Evolutionary conservation across 2,329 filamentous ascomycete species (phyloP).

Genomic region (Pseudocercospora crystallina): DNA sequence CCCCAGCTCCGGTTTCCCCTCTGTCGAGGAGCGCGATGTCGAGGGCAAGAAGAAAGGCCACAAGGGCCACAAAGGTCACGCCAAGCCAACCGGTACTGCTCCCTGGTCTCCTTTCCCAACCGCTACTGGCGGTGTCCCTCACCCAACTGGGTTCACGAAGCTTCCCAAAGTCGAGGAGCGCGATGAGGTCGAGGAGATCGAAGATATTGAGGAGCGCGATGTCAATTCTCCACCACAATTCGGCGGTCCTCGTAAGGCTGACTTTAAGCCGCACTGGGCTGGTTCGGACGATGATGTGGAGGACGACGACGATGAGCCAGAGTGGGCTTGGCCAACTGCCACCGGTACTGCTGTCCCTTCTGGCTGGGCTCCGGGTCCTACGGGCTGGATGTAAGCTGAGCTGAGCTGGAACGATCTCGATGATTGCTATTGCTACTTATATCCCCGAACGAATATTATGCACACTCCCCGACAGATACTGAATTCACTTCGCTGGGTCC

Average conservation of each 20-base stretch:
- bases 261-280: constrained; percentile 11
- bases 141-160: neutral
- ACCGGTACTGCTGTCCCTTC: no score
- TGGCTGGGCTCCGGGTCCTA: no score
- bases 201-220: neutral
- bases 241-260: constrained; percentile 4
- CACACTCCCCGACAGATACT: no score
- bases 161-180: neutral
- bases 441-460: no score
- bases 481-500: no score
- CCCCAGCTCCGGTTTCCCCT: neutral
- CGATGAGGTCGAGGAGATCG: neutral
- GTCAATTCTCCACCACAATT: constrained; percentile 1
- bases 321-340: no score
- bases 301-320: neutral
- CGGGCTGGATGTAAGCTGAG: no score
- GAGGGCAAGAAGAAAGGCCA: neutral
- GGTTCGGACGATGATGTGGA: neutral
- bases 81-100: constrained; percentile 2
- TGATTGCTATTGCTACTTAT: no score
- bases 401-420: no score
- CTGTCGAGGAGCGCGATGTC: neutral
- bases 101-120: no score
- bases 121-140: neutral
- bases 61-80: neutral